Conservation (phyloP, 768 basidiomycete species). For the Cubamyces lactineus region DNA sequence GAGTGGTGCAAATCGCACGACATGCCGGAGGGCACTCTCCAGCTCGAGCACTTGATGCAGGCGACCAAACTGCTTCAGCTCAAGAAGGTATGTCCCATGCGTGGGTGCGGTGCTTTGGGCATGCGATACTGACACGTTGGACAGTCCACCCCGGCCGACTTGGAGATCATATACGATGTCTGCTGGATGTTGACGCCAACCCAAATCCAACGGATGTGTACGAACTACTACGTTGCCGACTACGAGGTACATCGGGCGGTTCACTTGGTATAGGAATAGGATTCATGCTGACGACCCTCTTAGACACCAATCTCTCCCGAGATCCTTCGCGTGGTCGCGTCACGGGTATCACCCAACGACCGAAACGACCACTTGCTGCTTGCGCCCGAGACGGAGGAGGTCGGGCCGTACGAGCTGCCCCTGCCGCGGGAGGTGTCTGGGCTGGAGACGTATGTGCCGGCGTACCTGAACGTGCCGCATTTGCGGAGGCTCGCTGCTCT, state of each 20-base stretch:
- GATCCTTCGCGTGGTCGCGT: constrained; percentile 94
- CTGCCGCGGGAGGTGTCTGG: constrained; percentile 94
- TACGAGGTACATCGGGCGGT: constrained; percentile 75
- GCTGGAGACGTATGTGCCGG: constrained; percentile 94
- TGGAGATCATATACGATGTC: constrained; percentile 98
- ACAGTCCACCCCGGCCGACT: constrained; percentile 90
- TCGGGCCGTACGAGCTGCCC: constrained; percentile 92
- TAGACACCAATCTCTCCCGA: constrained; percentile 97
- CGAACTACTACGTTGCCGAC: constrained; percentile 98
- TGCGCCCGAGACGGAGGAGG: constrained; percentile 96
- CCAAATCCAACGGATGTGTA: constrained; percentile 99
- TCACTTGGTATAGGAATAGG: background rate
- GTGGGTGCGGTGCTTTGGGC: background rate
- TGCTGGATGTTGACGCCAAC: constrained; percentile 99
- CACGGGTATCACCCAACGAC: constrained; percentile 94
- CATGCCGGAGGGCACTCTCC: constrained; percentile 98
- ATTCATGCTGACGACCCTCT: constrained; percentile 11
- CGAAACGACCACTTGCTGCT: constrained; percentile 96
- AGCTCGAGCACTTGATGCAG: constrained; percentile 99
- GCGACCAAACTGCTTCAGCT: constrained; percentile 97
- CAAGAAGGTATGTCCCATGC: constrained; percentile 73
- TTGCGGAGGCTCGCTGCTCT: constrained; percentile 85
- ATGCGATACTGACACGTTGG: constrained; percentile 17
- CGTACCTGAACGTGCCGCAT: constrained; percentile 89
- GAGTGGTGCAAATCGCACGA: constrained; percentile 99